Conservation (phyloP, 1,284 basidiomycete genomes). For the Tilletia horrida region DNA sequence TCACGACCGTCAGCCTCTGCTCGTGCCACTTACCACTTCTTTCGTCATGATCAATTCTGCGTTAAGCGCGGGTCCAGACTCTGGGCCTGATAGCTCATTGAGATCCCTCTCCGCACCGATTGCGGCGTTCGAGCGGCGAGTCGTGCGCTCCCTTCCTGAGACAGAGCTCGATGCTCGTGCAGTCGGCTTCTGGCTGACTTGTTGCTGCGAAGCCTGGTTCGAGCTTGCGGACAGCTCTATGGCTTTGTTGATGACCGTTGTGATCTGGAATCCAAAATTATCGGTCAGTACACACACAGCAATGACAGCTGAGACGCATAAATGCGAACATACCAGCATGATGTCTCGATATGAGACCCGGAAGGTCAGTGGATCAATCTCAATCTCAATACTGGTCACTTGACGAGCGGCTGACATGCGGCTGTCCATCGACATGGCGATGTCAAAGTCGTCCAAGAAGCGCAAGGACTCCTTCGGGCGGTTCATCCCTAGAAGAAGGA, state of each 20-base stretch:
- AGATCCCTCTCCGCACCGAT: slow-evolving; percentile 18
- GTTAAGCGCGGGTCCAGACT: slow-evolving; percentile 24
- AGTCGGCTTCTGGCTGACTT: slow-evolving; percentile 13
- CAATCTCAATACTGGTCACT: slow-evolving; percentile 78
- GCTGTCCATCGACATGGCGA: slow-evolving; percentile 82
- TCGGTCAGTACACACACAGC: background rate
- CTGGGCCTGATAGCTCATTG: background rate
- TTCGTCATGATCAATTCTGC: slow-evolving; percentile 51
- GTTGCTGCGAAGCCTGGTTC: slow-evolving; percentile 15
- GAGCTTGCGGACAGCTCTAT: slow-evolving; percentile 62
- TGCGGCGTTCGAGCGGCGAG: slow-evolving; percentile 12
- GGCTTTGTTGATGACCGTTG: slow-evolving; percentile 82
- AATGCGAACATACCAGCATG: slow-evolving; percentile 59
- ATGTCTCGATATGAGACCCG: slow-evolving; percentile 91
- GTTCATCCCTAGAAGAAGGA: slow-evolving; percentile 64
- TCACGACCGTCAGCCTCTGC: background rate
- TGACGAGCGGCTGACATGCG: slow-evolving; percentile 70
- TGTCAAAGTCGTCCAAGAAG: slow-evolving; percentile 88
- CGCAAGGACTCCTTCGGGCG: slow-evolving; percentile 75
- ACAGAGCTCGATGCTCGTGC: slow-evolving; percentile 41
- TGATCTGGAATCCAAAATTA: slow-evolving; percentile 59
- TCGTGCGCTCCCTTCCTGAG: slow-evolving; percentile 25
- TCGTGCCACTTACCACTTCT: slow-evolving; percentile 27
- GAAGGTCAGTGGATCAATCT: slow-evolving; percentile 75
- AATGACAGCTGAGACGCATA: background rate